Percentiles rank a stretch among this genome's conserved stretches.
Evolutionary conservation across 441 rosid genomes (phyloP).

Genomic region (Flueggea neowawraea): DNA sequence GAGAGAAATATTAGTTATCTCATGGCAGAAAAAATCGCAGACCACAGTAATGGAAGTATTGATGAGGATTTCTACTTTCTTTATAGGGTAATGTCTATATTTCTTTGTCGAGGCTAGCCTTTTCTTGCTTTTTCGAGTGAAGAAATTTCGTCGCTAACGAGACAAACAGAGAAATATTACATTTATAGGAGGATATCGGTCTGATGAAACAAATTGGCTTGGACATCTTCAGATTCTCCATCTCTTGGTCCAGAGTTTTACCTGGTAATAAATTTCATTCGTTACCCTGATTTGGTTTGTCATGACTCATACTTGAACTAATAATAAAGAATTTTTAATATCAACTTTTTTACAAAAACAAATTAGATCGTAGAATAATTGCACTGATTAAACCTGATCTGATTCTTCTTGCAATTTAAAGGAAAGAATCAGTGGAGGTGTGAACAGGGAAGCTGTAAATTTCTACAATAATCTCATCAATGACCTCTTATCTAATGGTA

Average conservation of each 20-base stretch:
- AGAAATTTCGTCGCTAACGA: too few species aligned
- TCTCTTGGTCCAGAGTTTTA: conserved; percentile 24
- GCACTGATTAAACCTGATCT: neutral
- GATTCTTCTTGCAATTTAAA: conserved; percentile 7
- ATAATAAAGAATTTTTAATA: too few species aligned
- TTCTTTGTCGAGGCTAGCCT: too few species aligned
- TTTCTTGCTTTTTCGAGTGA: too few species aligned
- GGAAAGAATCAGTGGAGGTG: conserved; percentile 46
- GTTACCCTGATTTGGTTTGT: neutral
- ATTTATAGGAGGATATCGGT: conserved; percentile 4
- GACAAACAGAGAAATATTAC: neutral
- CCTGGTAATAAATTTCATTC: conserved; percentile 14
- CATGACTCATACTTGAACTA: too few species aligned
- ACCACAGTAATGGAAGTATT: conserved; percentile 25
- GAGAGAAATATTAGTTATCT: too few species aligned
- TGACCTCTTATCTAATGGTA: conserved; percentile 49
- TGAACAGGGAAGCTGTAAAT: conserved; percentile 38
- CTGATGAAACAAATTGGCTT: conserved; percentile 24
- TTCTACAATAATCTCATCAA: conserved; percentile 41
- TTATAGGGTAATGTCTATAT: conserved; percentile 16
- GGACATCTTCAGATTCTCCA: conserved; percentile 21
- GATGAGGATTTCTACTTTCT: conserved; percentile 33
- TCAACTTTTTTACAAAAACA: too few species aligned
- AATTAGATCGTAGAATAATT: too few species aligned
- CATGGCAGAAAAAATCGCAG: conserved; percentile 31